A percentile compares a stretch with the other conserved stretches of the same genome.
These are phyloP conservation scores for Paraphoma chrysanthemicola DNA, from an alignment of 2,329 filamentous ascomycete species.

Conservation along the genomic window DNA sequence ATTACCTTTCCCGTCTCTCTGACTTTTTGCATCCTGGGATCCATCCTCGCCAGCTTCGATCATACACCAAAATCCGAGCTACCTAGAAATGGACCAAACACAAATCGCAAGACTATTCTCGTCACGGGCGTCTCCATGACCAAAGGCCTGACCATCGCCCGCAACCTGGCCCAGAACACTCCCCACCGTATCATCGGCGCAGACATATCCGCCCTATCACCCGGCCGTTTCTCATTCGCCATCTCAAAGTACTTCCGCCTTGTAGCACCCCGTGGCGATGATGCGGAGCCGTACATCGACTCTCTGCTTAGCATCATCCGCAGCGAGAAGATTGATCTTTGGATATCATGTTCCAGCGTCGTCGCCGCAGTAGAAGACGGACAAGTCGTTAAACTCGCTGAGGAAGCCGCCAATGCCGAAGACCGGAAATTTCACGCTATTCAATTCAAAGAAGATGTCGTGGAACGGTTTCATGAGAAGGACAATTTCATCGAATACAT, in stretches of 20 bases:
- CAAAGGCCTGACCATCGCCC: slow-evolving; percentile 72
- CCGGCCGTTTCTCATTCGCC: slow-evolving; percentile 63
- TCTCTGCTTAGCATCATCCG: slow-evolving; percentile 65
- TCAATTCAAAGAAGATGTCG: slow-evolving; percentile 66
- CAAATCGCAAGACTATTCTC: slow-evolving; percentile 62
- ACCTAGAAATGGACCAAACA: slow-evolving; percentile 19
- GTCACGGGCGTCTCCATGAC: slow-evolving; percentile 77
- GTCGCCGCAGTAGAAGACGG: slow-evolving; percentile 71
- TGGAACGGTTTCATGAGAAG: slow-evolving; percentile 68
- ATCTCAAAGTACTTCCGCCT: slow-evolving; percentile 63
- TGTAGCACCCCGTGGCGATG: slow-evolving; percentile 42
- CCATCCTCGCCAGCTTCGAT: slow-evolving; percentile 32
- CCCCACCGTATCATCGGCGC: slow-evolving; percentile 77
- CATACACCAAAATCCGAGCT: slow-evolving; percentile 8
- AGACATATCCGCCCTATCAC: slow-evolving; percentile 58
- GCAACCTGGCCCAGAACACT: slow-evolving; percentile 66
- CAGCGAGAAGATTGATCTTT: slow-evolving; percentile 69
- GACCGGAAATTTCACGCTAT: slow-evolving; percentile 67
- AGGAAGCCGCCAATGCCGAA: slow-evolving; percentile 57
- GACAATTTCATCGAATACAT: slow-evolving; percentile 69
- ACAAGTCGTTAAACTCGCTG: slow-evolving; percentile 57
- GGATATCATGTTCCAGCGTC: slow-evolving; percentile 77
- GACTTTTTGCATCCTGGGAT: slow-evolving; percentile 24
- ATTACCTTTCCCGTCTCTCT: slow-evolving; percentile 58
- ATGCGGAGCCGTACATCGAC: slow-evolving; percentile 60